phyloP scores from a whole-genome alignment of 1,139 yeast species.

The Kodamaea derodonti region DNA sequence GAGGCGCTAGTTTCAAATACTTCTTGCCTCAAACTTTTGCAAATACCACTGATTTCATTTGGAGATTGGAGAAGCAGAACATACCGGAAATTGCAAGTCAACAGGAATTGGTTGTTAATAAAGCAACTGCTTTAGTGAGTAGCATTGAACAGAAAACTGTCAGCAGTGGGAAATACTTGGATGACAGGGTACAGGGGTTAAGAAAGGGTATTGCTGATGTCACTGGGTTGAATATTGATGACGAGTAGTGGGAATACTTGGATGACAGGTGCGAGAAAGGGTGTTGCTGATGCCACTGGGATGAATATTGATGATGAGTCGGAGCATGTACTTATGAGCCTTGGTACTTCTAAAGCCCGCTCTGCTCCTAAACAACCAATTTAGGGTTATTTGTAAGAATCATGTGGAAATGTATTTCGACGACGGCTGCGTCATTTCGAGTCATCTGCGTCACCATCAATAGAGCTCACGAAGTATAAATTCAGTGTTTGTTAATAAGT shows the following conservation, averaged over 20 bases:
- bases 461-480: too few species aligned
- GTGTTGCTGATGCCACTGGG: conserved; percentile 62
- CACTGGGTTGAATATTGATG: conserved; percentile 69
- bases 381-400: too few species aligned
- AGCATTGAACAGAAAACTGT: conserved; percentile 38
- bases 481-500: too few species aligned
- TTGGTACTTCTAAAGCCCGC: too few species aligned
- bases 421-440: too few species aligned
- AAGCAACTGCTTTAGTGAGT: conserved; percentile 44
- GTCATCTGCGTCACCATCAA: too few species aligned
- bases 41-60: conserved; percentile 59
- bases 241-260: conserved; percentile 34
- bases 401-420: too few species aligned
- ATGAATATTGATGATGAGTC: conserved; percentile 61
- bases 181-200: conserved; percentile 37
- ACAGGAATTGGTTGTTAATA: conserved; percentile 49
- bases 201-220: conserved; percentile 51
- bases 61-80: conserved; percentile 62
- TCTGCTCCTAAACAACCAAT: too few species aligned
- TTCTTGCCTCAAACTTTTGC: conserved; percentile 75
- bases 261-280: too few species aligned
- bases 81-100: conserved; percentile 66
- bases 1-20: conserved; percentile 65
- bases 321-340: too few species aligned
- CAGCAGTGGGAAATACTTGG: conserved; percentile 36